Conservation (phyloP, 2,329 filamentous ascomycete species). For the Fusarium annulatum region DNA sequence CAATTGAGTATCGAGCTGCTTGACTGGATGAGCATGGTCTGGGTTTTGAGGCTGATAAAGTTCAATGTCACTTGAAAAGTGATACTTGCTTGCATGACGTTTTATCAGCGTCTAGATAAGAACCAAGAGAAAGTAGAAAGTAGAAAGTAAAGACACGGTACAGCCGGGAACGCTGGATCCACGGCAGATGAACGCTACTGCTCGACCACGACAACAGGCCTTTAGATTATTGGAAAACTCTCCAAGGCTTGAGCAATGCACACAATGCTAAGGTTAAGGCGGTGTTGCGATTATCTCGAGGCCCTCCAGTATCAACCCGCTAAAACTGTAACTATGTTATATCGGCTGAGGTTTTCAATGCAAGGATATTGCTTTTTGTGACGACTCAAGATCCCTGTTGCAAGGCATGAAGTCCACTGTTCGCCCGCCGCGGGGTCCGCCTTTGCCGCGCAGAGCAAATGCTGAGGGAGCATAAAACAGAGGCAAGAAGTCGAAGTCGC, state of each 20-base stretch:
- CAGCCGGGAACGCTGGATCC: neutral
- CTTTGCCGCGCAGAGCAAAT: neutral
- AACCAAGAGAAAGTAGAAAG: fast-evolving
- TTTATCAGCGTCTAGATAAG: neutral
- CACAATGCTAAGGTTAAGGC: fast-evolving
- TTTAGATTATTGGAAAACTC: fast-evolving
- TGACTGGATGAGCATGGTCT: neutral
- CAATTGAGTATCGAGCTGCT: neutral
- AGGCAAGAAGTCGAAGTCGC: neutral
- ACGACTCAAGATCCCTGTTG: neutral
- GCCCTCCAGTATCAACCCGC: neutral
- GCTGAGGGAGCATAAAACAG: neutral
- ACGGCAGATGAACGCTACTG: neutral
- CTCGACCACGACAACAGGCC: fast-evolving
- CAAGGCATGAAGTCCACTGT: no score
- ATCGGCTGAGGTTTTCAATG: neutral
- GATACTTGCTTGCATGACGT: neutral
- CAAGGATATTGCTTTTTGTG: neutral
- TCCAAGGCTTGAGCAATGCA: fast-evolving
- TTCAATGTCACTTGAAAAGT: neutral
- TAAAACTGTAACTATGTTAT: neutral
- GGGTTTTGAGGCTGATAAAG: no score
- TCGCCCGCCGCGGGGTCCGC: neutral
- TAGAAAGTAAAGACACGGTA: no score
- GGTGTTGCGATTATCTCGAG: neutral